Percentiles rank a stretch among this genome's conserved stretches.
Evolutionary conservation across 2,329 filamentous ascomycete species (phyloP).

Genomic region (Didymella pomorum): DNA sequence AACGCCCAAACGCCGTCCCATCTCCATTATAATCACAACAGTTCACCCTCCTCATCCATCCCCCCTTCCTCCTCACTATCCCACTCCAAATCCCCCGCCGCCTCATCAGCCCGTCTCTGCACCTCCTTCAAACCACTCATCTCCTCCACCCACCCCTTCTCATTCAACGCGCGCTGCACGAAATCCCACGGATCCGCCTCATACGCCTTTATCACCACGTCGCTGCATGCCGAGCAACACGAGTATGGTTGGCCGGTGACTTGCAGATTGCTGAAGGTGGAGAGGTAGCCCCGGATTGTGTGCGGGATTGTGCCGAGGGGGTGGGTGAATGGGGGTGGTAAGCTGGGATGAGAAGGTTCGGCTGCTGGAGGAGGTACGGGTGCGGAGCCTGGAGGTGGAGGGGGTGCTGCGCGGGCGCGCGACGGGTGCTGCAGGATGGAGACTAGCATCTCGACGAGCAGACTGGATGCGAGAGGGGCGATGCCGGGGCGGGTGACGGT

Average conservation of each 20-base stretch:
- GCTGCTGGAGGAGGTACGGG: too few relatives aligned
- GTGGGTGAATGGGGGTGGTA: slow-evolving; percentile 56
- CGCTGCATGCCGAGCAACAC: slow-evolving; percentile 81
- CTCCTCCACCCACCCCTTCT: slow-evolving; percentile 81
- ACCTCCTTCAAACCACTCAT: slow-evolving; percentile 77
- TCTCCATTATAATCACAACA: slow-evolving; percentile 12
- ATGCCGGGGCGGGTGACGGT: slow-evolving; percentile 95
- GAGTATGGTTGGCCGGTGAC: slow-evolving; percentile 79
- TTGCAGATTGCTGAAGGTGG: slow-evolving; percentile 75
- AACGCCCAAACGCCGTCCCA: too few relatives aligned
- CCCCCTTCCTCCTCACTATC: slow-evolving; percentile 56
- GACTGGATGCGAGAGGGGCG: slow-evolving; percentile 87
- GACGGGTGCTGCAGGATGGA: slow-evolving; percentile 78
- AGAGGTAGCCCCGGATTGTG: slow-evolving; percentile 79
- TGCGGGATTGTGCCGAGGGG: slow-evolving; percentile 79
- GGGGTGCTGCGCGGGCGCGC: slow-evolving; percentile 48
- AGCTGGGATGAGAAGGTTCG: slow-evolving; percentile 37
- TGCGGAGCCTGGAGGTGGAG: slow-evolving; percentile 13
- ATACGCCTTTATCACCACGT: slow-evolving; percentile 73
- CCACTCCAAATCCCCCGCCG: slow-evolving; percentile 65
- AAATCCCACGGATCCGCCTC: slow-evolving; percentile 76
- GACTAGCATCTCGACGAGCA: slow-evolving; percentile 88
- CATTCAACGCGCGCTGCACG: slow-evolving; percentile 74
- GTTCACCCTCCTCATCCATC: slow-evolving; percentile 66
- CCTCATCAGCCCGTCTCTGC: slow-evolving; percentile 58